A percentile compares a stretch with the other conserved stretches of the same genome.
Evolutionary conservation across 164 flowering plant genomes (phyloP).

Genomic region (Kingdonia uniflora): DNA sequence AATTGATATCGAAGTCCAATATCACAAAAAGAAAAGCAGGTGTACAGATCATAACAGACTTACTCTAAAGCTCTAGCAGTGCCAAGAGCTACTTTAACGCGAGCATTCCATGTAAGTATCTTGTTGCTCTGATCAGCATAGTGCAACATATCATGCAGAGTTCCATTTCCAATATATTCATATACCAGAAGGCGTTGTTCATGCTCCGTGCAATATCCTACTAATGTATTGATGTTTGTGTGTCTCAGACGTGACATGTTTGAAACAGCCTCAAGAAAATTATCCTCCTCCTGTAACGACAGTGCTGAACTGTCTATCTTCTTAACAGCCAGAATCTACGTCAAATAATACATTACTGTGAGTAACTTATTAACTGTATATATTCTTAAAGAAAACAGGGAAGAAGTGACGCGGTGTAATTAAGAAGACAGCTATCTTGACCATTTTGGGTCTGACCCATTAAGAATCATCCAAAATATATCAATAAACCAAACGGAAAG

Average conservation of each 20-base stretch:
- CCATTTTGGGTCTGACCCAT: no score
- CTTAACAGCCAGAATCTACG: constrained; percentile 69
- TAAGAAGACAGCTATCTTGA: no score
- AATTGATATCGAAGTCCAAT: no score
- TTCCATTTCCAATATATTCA: constrained; percentile 67
- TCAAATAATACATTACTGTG: constrained; percentile 4
- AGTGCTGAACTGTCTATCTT: constrained; percentile 87
- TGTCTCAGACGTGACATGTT: constrained; percentile 91
- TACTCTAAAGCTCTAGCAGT: constrained; percentile 97
- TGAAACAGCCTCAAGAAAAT: constrained; percentile 84
- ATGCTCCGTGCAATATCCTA: constrained; percentile 83
- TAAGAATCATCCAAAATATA: no score
- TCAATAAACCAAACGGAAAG: no score
- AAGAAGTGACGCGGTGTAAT: no score
- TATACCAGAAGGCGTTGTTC: constrained; percentile 86
- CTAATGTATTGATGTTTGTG: constrained; percentile 61
- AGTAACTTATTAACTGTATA: no score
- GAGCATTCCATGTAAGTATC: constrained; percentile 75
- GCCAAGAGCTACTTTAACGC: constrained; percentile 82
- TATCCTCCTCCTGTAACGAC: constrained; percentile 84
- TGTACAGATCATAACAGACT: constrained; percentile 16
- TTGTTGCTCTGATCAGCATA: constrained; percentile 67
- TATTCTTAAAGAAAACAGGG: no score
- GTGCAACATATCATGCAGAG: constrained; percentile 84
- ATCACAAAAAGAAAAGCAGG: neutral